Conservation (phyloP, 2,329 filamentous ascomycete species). For the Pseudogymnoascus sp. region DNA sequence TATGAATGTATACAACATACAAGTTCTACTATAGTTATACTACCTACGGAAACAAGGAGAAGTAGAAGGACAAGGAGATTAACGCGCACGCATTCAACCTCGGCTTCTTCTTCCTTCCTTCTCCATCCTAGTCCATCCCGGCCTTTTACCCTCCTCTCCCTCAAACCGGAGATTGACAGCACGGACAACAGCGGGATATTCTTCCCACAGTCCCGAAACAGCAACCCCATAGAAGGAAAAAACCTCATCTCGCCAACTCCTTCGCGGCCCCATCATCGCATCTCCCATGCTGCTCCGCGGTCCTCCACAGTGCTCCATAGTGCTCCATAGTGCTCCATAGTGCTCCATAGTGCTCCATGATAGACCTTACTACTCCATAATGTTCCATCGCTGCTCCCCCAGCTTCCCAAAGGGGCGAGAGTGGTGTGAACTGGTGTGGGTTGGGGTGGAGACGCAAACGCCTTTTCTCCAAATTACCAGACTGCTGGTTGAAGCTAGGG, state of each 20-base stretch:
- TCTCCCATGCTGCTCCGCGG: background rate
- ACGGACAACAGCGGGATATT: background rate
- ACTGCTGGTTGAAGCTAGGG: conserved; percentile 1
- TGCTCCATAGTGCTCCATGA: background rate
- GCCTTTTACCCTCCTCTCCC: background rate
- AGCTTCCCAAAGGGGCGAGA: background rate
- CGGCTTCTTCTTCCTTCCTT: background rate
- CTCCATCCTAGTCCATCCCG: background rate
- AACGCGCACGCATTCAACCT: background rate
- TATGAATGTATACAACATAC: background rate
- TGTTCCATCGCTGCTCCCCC: background rate
- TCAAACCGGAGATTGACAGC: background rate
- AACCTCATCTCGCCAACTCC: background rate
- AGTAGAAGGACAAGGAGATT: too few relatives aligned
- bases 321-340: background rate
- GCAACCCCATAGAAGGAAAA: background rate
- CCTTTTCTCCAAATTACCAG: conserved; percentile 3
- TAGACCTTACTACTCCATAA: too few relatives aligned
- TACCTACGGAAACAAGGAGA: background rate
- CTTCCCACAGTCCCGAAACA: background rate
- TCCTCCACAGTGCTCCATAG: background rate
- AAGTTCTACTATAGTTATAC: background rate
- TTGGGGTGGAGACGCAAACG: conserved; percentile 3
- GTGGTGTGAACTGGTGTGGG: background rate
- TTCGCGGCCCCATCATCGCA: background rate